Conservation (phyloP, 1,284 basidiomycete genomes). For the Naganishia albida region DNA sequence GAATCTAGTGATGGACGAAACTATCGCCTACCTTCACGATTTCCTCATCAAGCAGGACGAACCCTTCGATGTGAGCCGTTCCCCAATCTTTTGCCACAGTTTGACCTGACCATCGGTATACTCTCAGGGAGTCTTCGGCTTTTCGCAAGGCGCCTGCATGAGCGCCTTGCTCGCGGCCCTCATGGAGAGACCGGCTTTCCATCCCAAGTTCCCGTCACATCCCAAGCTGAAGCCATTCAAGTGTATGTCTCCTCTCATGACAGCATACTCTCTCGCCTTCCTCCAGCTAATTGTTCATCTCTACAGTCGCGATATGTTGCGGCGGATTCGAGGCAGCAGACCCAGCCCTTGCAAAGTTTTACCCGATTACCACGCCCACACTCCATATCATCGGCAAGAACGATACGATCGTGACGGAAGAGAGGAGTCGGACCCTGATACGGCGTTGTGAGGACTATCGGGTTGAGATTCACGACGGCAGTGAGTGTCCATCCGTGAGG, state of each 20-base stretch:
- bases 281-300: constrained; percentile 50
- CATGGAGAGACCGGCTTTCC: constrained; percentile 60
- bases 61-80: constrained; percentile 54
- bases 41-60: constrained; percentile 50
- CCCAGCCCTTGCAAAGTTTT: constrained; percentile 58
- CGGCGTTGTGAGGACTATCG: constrained; percentile 58
- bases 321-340: constrained; percentile 50
- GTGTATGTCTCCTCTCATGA: constrained; percentile 42
- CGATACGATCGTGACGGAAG: constrained; percentile 76
- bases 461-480: constrained; percentile 54
- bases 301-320: constrained; percentile 62
- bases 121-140: constrained; percentile 75
- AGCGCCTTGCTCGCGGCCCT: constrained; percentile 72
- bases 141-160: constrained; percentile 81
- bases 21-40: constrained; percentile 55
- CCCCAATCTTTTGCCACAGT: too few relatives aligned
- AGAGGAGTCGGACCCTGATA: constrained; percentile 65
- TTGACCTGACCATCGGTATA: constrained; percentile 41
- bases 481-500: constrained; percentile 34
- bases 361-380: constrained; percentile 64
- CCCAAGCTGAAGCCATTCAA: constrained; percentile 68
- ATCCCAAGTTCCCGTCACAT: constrained; percentile 65
- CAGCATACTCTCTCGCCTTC: constrained; percentile 4
- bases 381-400: constrained; percentile 77
- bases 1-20: constrained; percentile 63